Evolutionary conservation across 768 basidiomycete species (phyloP).

Genomic region (Pleurotus eryngii): DNA sequence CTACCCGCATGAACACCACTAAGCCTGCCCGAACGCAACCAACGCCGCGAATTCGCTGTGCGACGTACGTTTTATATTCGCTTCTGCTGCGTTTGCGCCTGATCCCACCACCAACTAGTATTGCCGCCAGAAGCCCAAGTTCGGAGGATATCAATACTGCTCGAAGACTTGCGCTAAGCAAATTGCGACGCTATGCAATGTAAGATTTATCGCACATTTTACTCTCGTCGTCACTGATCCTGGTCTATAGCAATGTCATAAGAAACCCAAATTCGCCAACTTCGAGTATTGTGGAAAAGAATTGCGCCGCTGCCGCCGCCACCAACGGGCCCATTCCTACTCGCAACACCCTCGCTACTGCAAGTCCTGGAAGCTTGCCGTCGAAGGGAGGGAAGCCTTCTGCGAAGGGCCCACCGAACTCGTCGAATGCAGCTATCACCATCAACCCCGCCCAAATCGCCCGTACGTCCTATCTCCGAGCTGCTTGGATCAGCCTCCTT

Average conservation of each 20-base stretch:
- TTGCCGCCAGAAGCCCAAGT: slow-evolving; percentile 49
- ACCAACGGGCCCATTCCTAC: slow-evolving; percentile 3
- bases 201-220: slow-evolving; percentile 20
- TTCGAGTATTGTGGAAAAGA: slow-evolving; percentile 66
- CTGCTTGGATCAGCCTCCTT: neutral
- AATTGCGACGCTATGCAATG: slow-evolving; percentile 42
- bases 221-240: neutral
- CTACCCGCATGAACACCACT: slow-evolving; percentile 20
- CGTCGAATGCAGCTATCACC: neutral
- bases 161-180: slow-evolving; percentile 54
- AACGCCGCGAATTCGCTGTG: slow-evolving; percentile 26
- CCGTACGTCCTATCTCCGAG: neutral
- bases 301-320: slow-evolving; percentile 50
- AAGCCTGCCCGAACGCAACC: slow-evolving; percentile 18
- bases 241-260: slow-evolving; percentile 45
- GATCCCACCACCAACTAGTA: slow-evolving; percentile 29
- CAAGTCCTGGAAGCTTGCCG: neutral
- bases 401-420: neutral
- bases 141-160: slow-evolving; percentile 42
- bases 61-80: slow-evolving; percentile 28
- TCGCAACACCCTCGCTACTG: neutral
- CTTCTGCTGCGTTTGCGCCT: slow-evolving; percentile 2
- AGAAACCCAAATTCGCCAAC: slow-evolving; percentile 55
- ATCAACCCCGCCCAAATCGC: neutral
- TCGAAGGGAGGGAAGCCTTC: slow-evolving; percentile 7